Percentiles rank a stretch among this genome's conserved stretches.
These are phyloP conservation scores for Prunus salicina DNA, from an alignment of 306 rosid genomes.

Conservation along the genomic window DNA sequence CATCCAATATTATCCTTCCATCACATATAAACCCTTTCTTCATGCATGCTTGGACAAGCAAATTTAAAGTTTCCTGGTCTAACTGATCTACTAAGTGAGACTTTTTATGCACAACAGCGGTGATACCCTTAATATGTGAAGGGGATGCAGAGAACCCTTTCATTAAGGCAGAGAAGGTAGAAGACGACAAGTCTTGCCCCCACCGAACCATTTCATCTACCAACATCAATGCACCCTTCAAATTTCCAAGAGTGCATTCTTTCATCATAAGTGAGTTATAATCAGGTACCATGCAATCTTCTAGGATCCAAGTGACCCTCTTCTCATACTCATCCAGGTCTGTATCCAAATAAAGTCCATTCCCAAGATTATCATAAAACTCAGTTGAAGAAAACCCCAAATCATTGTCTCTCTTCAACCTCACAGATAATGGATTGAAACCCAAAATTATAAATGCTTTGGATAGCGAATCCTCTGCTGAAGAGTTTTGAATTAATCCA, in stretches of 20 bases:
- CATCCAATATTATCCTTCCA: constrained; percentile 47
- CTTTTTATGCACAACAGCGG: constrained; percentile 47
- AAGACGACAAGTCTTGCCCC: constrained; percentile 74
- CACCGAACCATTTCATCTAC: constrained; percentile 60
- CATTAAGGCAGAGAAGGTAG: constrained; percentile 47
- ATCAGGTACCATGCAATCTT: constrained; percentile 57
- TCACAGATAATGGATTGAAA: constrained; percentile 56
- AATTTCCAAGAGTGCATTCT: constrained; percentile 46
- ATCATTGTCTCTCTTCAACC: constrained; percentile 72
- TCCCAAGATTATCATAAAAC: constrained; percentile 79
- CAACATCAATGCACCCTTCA: constrained; percentile 44
- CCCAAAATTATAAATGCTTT: constrained; percentile 75
- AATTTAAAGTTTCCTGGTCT: constrained; percentile 56
- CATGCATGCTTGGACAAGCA: constrained; percentile 57
- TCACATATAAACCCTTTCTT: constrained; percentile 53
- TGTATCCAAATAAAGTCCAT: constrained; percentile 87
- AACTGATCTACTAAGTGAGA: constrained; percentile 45
- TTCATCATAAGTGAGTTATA: constrained; percentile 41
- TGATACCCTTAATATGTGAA: constrained; percentile 33
- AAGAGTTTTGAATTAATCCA: constrained; percentile 49
- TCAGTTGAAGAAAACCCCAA: constrained; percentile 53
- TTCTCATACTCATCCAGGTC: constrained; percentile 72
- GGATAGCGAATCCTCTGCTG: constrained; percentile 52
- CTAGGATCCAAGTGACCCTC: constrained; percentile 46
- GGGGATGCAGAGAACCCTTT: constrained; percentile 48